phyloP scores from a whole-genome alignment of 1,139 yeast species.

The Geotrichum australiense region DNA sequence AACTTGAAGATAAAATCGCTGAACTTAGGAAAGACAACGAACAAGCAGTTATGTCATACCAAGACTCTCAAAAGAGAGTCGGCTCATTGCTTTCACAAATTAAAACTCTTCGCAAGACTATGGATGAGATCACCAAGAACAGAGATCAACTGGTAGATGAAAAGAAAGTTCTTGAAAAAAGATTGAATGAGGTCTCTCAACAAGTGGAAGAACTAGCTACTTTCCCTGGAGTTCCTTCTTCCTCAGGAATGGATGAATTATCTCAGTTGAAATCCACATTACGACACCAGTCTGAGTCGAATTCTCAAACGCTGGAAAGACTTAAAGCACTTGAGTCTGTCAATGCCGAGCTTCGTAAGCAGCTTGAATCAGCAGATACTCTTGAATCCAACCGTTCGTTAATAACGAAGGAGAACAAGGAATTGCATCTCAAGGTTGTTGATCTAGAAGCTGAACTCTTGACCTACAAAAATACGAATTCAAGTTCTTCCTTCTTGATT shows the following conservation, averaged over 20 bases:
- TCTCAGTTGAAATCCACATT: slow-evolving; percentile 22
- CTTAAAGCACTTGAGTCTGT: slow-evolving; percentile 11
- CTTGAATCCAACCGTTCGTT: slow-evolving; percentile 23
- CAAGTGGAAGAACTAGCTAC: slow-evolving; percentile 28
- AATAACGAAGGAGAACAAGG: slow-evolving; percentile 29
- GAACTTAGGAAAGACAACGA: slow-evolving; percentile 47
- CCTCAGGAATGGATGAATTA: slow-evolving; percentile 17
- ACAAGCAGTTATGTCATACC: slow-evolving; percentile 34
- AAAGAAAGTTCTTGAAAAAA: slow-evolving; percentile 33
- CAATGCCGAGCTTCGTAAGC: slow-evolving; percentile 19
- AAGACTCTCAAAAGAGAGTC: slow-evolving; percentile 35
- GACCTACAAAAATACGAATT: slow-evolving; percentile 22
- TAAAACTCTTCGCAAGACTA: slow-evolving; percentile 30
- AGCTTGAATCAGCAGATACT: slow-evolving; percentile 23
- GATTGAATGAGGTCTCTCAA: slow-evolving; percentile 29
- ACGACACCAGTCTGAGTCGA: slow-evolving; percentile 24
- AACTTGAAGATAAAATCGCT: slow-evolving; percentile 47
- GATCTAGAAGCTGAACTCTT: slow-evolving; percentile 31
- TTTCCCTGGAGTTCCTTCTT: slow-evolving; percentile 15
- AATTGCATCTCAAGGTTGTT: slow-evolving; percentile 28
- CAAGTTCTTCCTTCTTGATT: slow-evolving; percentile 21
- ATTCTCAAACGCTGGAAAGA: slow-evolving; percentile 11
- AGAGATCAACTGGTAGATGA: slow-evolving; percentile 35
- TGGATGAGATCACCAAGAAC: slow-evolving; percentile 35
- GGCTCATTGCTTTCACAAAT: slow-evolving; percentile 33